Conservation (phyloP, 2,329 filamentous ascomycete species). For the Hypoxylon sp. region DNA sequence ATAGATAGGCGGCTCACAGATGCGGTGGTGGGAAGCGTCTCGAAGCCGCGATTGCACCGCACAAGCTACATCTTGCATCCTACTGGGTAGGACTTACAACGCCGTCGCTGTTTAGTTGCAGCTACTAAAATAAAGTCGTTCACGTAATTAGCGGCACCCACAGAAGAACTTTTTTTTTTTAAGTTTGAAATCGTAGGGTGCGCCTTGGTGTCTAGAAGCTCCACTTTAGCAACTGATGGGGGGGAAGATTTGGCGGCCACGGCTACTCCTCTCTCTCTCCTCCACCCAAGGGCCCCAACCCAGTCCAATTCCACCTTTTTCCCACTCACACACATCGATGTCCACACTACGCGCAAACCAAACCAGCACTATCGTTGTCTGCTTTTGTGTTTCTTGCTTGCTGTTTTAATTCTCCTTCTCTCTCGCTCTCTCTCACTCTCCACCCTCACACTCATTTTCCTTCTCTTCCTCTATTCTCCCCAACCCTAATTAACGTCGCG, state of each 20-base stretch:
- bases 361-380: conserved; percentile 57
- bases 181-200: conserved; percentile 40
- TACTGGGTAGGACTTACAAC: conserved; percentile 18
- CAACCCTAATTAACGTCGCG: conserved; percentile 54
- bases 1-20: conserved; percentile 13
- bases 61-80: conserved; percentile 20
- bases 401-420: conserved; percentile 61
- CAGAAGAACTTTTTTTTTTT: conserved; percentile 43
- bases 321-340: conserved; percentile 51
- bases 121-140: conserved; percentile 26
- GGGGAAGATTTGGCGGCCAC: conserved; percentile 31
- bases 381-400: conserved; percentile 52
- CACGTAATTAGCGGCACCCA: conserved; percentile 37
- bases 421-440: conserved; percentile 52
- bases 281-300: conserved; percentile 46
- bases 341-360: conserved; percentile 54
- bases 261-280: conserved; percentile 38
- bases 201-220: conserved; percentile 34
- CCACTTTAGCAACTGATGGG: conserved; percentile 43
- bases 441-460: conserved; percentile 50
- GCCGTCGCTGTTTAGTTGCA: conserved; percentile 33
- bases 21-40: conserved; percentile 9
- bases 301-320: conserved; percentile 51
- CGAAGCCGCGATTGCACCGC: conserved; percentile 8
- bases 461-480: conserved; percentile 46